Percentiles rank a stretch among this genome's conserved stretches.
Conservation (phyloP, 2,329 filamentous ascomycete genomes). For the Apiospora pterosperma region DNA sequence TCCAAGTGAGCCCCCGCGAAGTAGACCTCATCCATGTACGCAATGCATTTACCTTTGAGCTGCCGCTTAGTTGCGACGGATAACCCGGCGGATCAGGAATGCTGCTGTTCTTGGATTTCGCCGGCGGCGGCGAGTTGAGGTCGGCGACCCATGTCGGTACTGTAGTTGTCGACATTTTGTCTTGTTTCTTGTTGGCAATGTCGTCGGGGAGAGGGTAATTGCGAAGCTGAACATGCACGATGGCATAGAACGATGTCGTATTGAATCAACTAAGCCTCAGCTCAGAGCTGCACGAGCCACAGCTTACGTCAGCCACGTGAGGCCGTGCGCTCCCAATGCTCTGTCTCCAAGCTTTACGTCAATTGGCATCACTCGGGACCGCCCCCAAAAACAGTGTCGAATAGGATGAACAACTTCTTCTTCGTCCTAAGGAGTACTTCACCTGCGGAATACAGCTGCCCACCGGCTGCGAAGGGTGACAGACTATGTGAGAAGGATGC, state of each 20-base stretch:
- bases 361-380: not conserved
- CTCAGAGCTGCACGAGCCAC: not conserved
- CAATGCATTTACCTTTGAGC: slow-evolving; percentile 52
- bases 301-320: not conserved
- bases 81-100: slow-evolving; percentile 88
- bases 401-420: not conserved
- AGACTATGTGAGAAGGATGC: not conserved
- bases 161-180: slow-evolving; percentile 31
- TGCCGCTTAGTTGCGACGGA: slow-evolving; percentile 46
- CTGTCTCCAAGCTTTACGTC: not conserved
- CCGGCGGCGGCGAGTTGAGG: slow-evolving; percentile 65
- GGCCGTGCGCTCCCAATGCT: not conserved
- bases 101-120: slow-evolving; percentile 62
- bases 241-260: not conserved
- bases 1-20: not conserved
- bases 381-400: not conserved
- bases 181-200: not conserved
- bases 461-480: not conserved
- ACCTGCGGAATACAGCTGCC: not conserved
- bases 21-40: slow-evolving; percentile 28
- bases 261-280: not conserved
- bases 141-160: slow-evolving; percentile 80
- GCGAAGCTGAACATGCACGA: not conserved
- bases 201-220: not conserved
- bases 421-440: no score